These are phyloP conservation scores for Bolboschoenoplectus hybrid DNA, from an alignment of 202 grass and related monocot species.

Conservation along the genomic window DNA sequence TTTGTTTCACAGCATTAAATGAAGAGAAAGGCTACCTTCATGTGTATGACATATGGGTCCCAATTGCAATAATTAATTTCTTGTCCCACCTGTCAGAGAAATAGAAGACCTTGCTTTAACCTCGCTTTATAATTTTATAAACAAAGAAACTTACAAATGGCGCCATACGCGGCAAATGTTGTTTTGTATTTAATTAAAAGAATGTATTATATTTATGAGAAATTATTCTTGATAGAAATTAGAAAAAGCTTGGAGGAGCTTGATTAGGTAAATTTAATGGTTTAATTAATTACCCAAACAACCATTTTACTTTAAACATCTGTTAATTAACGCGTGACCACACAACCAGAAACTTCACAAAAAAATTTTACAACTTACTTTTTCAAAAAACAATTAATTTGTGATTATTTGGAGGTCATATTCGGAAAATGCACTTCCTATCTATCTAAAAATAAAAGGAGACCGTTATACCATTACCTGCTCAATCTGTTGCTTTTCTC, in stretches of 20 bases:
- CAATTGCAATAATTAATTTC: neutral
- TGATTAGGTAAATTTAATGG: too few species aligned
- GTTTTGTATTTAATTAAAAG: neutral
- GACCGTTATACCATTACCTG: conserved; percentile 33
- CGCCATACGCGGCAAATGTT: neutral
- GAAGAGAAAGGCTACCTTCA: neutral
- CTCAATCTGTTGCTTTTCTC: neutral
- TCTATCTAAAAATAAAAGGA: conserved; percentile 12
- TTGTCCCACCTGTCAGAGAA: neutral
- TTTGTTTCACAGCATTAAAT: neutral
- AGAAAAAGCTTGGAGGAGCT: too few species aligned
- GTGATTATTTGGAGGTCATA: neutral
- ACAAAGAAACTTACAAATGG: neutral
- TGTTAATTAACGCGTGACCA: neutral
- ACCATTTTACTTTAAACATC: too few species aligned
- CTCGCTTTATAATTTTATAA: neutral
- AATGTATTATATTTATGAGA: neutral
- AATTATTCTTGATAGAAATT: too few species aligned
- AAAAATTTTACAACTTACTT: neutral
- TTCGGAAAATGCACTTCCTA: neutral
- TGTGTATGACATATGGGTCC: neutral
- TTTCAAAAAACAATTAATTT: neutral
- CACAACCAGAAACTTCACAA: neutral
- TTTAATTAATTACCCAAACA: too few species aligned
- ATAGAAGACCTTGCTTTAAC: neutral